phyloP scores from a whole-genome alignment of 148 eudicot species.

The Limonium bicolor region DNA sequence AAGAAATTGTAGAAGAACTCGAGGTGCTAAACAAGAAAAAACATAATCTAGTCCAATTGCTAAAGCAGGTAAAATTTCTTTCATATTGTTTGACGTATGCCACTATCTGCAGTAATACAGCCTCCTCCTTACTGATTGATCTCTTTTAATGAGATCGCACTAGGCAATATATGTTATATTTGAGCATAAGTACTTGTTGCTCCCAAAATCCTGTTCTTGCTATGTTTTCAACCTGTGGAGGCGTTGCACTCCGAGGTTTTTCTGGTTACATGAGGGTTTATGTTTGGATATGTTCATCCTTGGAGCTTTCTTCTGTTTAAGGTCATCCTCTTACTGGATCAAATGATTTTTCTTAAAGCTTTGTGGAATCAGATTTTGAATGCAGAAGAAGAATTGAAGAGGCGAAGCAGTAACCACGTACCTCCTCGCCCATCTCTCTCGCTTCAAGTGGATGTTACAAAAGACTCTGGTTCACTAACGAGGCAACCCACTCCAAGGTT shows the following conservation, averaged over 20 bases:
- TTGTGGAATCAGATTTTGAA: conserved; percentile 41
- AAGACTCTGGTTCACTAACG: conserved; percentile 69
- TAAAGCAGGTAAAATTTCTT: conserved; percentile 52
- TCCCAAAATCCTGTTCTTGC: too few relatives aligned
- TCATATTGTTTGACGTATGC: background rate
- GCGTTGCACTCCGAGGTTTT: too few relatives aligned
- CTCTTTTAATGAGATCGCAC: too few relatives aligned
- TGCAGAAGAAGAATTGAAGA: conserved; percentile 86
- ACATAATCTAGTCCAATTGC: conserved; percentile 67
- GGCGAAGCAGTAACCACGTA: conserved; percentile 46
- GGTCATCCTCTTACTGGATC: background rate
- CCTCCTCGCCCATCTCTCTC: conserved; percentile 42
- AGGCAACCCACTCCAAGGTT: conserved; percentile 62
- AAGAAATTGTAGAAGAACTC: conserved; percentile 72
- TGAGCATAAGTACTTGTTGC: too few relatives aligned
- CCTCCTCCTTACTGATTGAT: too few relatives aligned
- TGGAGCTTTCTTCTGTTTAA: too few relatives aligned
- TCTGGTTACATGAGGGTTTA: too few relatives aligned
- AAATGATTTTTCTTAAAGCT: background rate
- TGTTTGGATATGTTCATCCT: too few relatives aligned
- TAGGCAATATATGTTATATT: too few relatives aligned
- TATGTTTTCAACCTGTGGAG: too few relatives aligned
- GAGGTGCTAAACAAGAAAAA: conserved; percentile 56
- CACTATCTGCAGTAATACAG: too few relatives aligned
- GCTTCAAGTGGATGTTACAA: conserved; percentile 66